A percentile compares a stretch with the other conserved stretches of the same genome.
phyloP scores from a whole-genome alignment of 306 rosid genomes.

The Ormosia semicastrata region DNA sequence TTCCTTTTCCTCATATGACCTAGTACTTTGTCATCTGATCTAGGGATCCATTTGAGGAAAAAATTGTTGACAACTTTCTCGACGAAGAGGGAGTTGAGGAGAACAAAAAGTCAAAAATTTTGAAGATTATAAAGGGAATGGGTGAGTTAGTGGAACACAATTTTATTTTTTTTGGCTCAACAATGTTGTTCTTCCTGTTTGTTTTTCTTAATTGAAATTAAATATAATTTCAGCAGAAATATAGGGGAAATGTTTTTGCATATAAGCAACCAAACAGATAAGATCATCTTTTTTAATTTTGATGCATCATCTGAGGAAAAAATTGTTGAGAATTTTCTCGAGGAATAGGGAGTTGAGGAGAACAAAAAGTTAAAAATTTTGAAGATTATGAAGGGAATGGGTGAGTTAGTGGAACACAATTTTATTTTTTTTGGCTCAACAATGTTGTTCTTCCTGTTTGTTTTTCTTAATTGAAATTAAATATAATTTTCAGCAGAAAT shows the following conservation, averaged over 20 bases:
- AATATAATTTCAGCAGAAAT: background rate
- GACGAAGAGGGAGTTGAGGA: slow-evolving; percentile 66
- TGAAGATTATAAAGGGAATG: slow-evolving; percentile 70
- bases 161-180: background rate
- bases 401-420: slow-evolving; percentile 40
- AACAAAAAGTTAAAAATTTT: slow-evolving; percentile 49
- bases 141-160: slow-evolving; percentile 47
- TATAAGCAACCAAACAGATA: background rate
- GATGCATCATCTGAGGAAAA: slow-evolving; percentile 23
- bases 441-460: background rate
- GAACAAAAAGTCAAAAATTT: slow-evolving; percentile 48
- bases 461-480: background rate
- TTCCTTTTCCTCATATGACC: background rate
- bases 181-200: background rate
- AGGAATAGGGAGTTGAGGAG: slow-evolving; percentile 69
- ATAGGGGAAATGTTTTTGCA: background rate
- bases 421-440: background rate
- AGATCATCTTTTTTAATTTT: background rate
- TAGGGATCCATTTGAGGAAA: slow-evolving; percentile 79
- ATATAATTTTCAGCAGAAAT: background rate
- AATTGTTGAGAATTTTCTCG: slow-evolving; percentile 68
- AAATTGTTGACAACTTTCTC: slow-evolving; percentile 68
- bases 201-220: background rate
- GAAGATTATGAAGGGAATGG: slow-evolving; percentile 72
- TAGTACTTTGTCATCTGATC: slow-evolving; percentile 26